These are phyloP conservation scores for Apiospora phragmitis DNA, from an alignment of 2,329 filamentous ascomycete genomes.

Conservation along the genomic window DNA sequence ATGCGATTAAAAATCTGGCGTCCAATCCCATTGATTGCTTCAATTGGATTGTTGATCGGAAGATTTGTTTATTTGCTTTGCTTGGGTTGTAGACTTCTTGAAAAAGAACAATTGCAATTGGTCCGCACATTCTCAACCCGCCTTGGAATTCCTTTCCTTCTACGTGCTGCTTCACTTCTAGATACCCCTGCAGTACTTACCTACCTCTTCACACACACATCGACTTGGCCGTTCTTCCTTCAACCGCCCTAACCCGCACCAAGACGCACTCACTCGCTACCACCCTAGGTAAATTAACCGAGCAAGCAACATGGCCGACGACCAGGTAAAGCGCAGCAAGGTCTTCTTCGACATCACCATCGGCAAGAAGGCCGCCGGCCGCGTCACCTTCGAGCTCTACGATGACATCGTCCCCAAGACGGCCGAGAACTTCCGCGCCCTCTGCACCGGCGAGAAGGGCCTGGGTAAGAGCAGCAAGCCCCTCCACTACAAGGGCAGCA, in stretches of 20 bases:
- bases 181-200: background rate
- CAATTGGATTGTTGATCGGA: background rate
- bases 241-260: background rate
- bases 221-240: background rate
- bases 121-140: background rate
- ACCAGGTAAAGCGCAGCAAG: conserved; percentile 63
- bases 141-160: background rate
- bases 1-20: background rate
- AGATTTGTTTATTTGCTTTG: background rate
- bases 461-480: conserved; percentile 77
- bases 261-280: background rate
- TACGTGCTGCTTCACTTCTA: background rate
- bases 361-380: conserved; percentile 70
- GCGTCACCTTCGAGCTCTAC: conserved; percentile 84
- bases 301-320: conserved; percentile 33
- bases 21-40: background rate
- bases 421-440: conserved; percentile 90
- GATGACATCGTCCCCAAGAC: conserved; percentile 84
- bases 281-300: background rate
- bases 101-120: background rate
- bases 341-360: conserved; percentile 95
- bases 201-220: background rate
- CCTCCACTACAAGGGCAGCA: conserved; percentile 89
- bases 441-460: conserved; percentile 96
- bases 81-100: background rate